Conservation (phyloP, 352 stramenopile genomes). For the Blastocystis sp. region DNA sequence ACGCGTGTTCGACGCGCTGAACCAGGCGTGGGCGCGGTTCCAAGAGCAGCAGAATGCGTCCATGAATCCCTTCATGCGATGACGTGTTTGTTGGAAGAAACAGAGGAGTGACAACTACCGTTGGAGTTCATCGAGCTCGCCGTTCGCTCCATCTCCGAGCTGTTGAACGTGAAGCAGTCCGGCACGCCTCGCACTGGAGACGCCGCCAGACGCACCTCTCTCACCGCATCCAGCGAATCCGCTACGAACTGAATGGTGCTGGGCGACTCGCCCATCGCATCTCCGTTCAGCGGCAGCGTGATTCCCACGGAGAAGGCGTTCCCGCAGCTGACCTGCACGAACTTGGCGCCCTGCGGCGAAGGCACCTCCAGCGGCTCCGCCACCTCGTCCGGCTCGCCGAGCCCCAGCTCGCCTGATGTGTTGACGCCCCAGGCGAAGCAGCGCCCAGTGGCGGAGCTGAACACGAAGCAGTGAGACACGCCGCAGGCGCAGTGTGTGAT, state of each 20-base stretch:
- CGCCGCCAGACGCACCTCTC: too few species aligned
- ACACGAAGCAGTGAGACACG: conserved; percentile 71
- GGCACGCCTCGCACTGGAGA: too few species aligned
- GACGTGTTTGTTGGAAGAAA: too few species aligned
- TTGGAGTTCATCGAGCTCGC: too few species aligned
- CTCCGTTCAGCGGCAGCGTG: too few species aligned
- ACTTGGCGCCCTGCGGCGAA: background rate
- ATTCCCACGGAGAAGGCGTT: conserved; percentile 24
- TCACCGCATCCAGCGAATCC: too few species aligned
- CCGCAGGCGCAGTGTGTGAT: conserved; percentile 71
- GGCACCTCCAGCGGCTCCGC: background rate
- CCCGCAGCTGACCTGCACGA: conserved; percentile 18
- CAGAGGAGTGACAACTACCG: too few species aligned
- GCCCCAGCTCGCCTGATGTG: conserved; percentile 18
- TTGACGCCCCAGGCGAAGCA: conserved; percentile 72
- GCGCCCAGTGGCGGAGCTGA: conserved; percentile 70
- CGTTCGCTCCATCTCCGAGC: too few species aligned
- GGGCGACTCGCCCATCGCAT: too few species aligned
- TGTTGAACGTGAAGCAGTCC: too few species aligned
- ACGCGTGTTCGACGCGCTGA: conserved; percentile 79
- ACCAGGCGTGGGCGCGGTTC: conserved; percentile 77
- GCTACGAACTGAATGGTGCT: too few species aligned
- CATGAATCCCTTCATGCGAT: too few species aligned
- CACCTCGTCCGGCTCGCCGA: background rate
- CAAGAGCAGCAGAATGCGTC: conserved; percentile 71